phyloP scores from a whole-genome alignment of 192 early-diverging fungal species.

The Dissophora ornata region DNA sequence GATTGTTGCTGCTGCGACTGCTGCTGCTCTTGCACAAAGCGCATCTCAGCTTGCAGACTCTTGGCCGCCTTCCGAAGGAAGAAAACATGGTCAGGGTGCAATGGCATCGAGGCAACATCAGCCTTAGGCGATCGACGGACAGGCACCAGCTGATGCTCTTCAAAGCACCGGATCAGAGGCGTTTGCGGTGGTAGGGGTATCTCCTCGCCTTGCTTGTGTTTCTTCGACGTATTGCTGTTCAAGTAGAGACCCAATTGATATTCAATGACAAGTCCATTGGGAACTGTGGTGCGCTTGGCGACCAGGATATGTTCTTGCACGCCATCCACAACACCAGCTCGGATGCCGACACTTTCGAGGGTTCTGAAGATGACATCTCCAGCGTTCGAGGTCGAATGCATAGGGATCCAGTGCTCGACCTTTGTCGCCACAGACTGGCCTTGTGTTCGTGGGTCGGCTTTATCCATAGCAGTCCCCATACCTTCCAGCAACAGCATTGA shows the following conservation, averaged over 20 bases:
- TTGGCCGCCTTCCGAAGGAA: slow-evolving; percentile 49
- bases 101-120: slow-evolving; percentile 51
- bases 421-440: slow-evolving; percentile 45
- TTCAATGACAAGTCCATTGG: slow-evolving; percentile 46
- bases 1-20: slow-evolving; percentile 7
- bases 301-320: slow-evolving; percentile 44
- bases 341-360: slow-evolving; percentile 64
- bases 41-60: slow-evolving; percentile 51
- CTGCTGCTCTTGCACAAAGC: slow-evolving; percentile 38
- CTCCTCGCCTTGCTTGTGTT: slow-evolving; percentile 32
- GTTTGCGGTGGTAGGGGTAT: slow-evolving; percentile 25
- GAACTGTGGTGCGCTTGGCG: slow-evolving; percentile 29
- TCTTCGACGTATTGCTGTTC: slow-evolving; percentile 11
- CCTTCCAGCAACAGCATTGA: slow-evolving; percentile 47
- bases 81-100: slow-evolving; percentile 36
- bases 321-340: slow-evolving; percentile 58
- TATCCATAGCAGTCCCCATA: slow-evolving; percentile 38
- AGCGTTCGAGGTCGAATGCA: slow-evolving; percentile 56
- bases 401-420: slow-evolving; percentile 57
- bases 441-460: slow-evolving; percentile 22
- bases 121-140: slow-evolving; percentile 45
- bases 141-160: slow-evolving; percentile 33
- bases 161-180: slow-evolving; percentile 29
- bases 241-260: slow-evolving; percentile 36
- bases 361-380: slow-evolving; percentile 62